phyloP scores from a whole-genome alignment of 2,329 filamentous ascomycete species.

The Diaporthe nobilis region DNA sequence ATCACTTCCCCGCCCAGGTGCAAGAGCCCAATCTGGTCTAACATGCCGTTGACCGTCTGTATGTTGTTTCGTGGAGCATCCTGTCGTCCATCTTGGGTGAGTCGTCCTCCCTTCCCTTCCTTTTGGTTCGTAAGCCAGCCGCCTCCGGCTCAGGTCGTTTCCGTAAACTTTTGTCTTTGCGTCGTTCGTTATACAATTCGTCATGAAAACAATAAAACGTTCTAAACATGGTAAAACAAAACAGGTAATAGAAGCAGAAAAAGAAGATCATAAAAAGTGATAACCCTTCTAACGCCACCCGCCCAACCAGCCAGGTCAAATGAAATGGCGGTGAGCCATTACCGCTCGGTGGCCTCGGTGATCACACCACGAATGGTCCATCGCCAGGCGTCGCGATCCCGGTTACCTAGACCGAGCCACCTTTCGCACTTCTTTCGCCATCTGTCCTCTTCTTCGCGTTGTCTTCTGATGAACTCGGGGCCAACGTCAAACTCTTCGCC shows the following conservation, averaged over 20 bases:
- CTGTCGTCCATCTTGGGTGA: constrained; percentile 32
- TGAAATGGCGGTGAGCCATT: constrained; percentile 55
- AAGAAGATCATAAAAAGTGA: constrained; percentile 26
- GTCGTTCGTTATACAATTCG: constrained; percentile 40
- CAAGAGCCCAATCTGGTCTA: constrained; percentile 20
- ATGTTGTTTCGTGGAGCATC: constrained; percentile 29
- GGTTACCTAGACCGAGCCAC: constrained; percentile 78
- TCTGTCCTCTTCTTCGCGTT: constrained; percentile 90
- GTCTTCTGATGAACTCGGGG: constrained; percentile 90
- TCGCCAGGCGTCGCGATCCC: constrained; percentile 76
- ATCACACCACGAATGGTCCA: constrained; percentile 81
- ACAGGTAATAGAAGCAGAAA: constrained; percentile 37
- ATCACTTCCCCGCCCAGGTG: constrained; percentile 19
- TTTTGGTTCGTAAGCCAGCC: constrained; percentile 37
- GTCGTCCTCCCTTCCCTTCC: not conserved
- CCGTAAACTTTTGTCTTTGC: constrained; percentile 42
- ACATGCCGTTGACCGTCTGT: constrained; percentile 32
- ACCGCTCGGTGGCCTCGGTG: constrained; percentile 41
- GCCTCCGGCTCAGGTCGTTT: constrained; percentile 32
- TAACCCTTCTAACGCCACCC: constrained; percentile 38
- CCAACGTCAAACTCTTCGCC: constrained; percentile 98
- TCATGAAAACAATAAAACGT: constrained; percentile 39
- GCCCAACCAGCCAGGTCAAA: constrained; percentile 28
- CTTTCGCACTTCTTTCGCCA: constrained; percentile 91
- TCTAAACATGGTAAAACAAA: constrained; percentile 38